These are phyloP conservation scores for Aspergillus bertholletiae DNA, from an alignment of 495 filamentous ascomycete species.

Conservation along the genomic window DNA sequence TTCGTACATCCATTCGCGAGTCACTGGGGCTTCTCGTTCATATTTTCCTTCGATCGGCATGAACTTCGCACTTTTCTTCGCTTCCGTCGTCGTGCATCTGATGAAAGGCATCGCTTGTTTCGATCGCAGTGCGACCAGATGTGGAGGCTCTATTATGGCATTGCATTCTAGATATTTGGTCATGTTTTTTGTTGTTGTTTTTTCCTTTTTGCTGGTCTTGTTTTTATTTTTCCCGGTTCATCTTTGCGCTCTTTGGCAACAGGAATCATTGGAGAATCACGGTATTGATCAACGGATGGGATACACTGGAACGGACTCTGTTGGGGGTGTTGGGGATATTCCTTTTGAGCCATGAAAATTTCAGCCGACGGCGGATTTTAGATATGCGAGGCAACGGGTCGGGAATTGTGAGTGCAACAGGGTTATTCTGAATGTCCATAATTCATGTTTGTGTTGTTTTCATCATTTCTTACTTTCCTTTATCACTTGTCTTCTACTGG, in stretches of 20 bases:
- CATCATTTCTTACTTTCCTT: constrained; percentile 5
- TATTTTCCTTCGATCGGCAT: constrained; percentile 23
- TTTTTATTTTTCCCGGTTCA: constrained; percentile 29
- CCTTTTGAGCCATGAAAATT: constrained; percentile 38
- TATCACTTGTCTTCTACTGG: neutral
- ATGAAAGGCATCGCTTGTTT: constrained; percentile 13
- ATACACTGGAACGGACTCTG: constrained; percentile 45
- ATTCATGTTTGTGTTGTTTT: constrained; percentile 15
- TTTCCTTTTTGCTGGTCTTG: neutral
- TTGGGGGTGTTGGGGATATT: constrained; percentile 46
- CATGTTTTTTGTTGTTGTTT: neutral
- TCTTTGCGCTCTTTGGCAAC: constrained; percentile 40
- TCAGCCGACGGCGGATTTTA: constrained; percentile 16
- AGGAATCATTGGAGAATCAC: constrained; percentile 46
- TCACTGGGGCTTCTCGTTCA: constrained; percentile 31
- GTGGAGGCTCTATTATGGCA: constrained; percentile 29
- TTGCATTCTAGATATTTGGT: constrained; percentile 46
- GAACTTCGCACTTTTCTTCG: constrained; percentile 27
- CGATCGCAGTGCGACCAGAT: constrained; percentile 23
- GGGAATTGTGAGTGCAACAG: constrained; percentile 35
- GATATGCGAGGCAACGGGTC: constrained; percentile 20
- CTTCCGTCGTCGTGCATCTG: constrained; percentile 15
- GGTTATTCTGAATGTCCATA: constrained; percentile 40
- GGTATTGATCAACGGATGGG: constrained; percentile 46
- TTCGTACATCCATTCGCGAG: constrained; percentile 37